Evolutionary conservation across 2,329 filamentous ascomycete species (phyloP).

Genomic region (Nakataea oryzae): DNA sequence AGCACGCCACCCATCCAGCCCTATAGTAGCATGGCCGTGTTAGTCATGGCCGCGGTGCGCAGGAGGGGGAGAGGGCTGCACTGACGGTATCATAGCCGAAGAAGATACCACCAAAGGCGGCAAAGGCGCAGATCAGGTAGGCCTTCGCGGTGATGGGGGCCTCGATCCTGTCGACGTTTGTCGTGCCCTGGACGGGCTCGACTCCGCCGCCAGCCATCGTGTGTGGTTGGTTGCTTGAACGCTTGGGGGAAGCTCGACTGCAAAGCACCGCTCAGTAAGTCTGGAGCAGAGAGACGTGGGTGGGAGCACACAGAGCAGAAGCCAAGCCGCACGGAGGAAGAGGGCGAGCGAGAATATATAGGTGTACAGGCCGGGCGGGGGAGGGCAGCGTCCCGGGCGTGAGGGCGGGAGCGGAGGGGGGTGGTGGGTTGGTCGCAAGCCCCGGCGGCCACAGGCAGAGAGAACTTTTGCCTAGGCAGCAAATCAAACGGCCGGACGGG

Average conservation of each 20-base stretch:
- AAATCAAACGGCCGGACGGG: background rate
- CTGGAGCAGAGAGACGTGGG: background rate
- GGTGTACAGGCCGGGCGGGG: background rate
- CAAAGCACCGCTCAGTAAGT: background rate
- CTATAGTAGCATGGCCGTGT: background rate
- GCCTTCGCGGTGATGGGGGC: slow-evolving; percentile 60
- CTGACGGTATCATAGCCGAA: slow-evolving; percentile 61
- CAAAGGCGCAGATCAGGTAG: slow-evolving; percentile 60
- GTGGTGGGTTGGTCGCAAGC: background rate
- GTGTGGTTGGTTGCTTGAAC: background rate
- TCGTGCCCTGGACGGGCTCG: slow-evolving; percentile 16
- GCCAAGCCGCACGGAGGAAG: background rate
- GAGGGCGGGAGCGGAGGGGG: background rate
- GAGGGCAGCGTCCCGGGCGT: background rate
- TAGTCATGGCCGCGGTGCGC: background rate
- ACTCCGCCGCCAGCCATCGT: slow-evolving; percentile 6
- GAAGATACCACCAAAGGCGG: slow-evolving; percentile 64
- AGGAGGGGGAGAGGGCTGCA: background rate
- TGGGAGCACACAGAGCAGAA: background rate
- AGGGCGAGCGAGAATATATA: background rate
- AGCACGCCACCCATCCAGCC: slow-evolving; percentile 63
- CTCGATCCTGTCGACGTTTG: slow-evolving; percentile 51
- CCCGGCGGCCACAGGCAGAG: background rate
- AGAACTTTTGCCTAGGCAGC: background rate
- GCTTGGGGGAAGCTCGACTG: background rate